Conservation (phyloP, 139 green algal genomes). For the Chlamydomonas schloesseri region DNA sequence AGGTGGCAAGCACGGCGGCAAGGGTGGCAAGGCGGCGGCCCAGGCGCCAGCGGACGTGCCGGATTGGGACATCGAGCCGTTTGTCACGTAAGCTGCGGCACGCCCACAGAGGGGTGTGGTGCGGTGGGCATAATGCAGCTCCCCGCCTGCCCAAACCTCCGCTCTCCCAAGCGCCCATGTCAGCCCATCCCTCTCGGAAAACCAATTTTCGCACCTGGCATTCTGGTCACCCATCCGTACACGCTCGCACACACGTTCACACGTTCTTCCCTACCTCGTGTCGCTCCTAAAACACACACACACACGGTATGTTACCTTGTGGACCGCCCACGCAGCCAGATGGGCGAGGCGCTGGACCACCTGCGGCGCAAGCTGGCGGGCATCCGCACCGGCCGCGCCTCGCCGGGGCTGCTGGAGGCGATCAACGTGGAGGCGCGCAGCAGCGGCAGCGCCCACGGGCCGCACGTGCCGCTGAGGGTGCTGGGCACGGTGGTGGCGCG, state of each 20-base stretch:
- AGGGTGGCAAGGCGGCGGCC: neutral
- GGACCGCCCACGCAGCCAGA: slow-evolving; percentile 62
- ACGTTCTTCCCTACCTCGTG: too few species aligned
- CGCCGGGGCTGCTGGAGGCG: slow-evolving; percentile 84
- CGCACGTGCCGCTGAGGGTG: slow-evolving; percentile 70
- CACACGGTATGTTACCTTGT: too few species aligned
- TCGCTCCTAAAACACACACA: too few species aligned
- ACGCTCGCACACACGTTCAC: too few species aligned
- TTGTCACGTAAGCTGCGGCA: slow-evolving; percentile 28
- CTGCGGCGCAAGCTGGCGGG: slow-evolving; percentile 72
- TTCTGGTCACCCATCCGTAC: too few species aligned
- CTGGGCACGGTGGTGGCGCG: slow-evolving; percentile 76
- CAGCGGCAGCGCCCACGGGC: slow-evolving; percentile 64
- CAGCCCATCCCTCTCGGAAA: too few species aligned
- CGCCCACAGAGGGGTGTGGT: too few species aligned
- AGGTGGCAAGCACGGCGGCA: neutral
- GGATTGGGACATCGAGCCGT: slow-evolving; percentile 29
- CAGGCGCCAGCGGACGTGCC: neutral
- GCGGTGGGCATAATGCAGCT: too few species aligned
- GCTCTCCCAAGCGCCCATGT: too few species aligned
- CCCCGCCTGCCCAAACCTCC: too few species aligned
- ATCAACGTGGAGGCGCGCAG: slow-evolving; percentile 62
- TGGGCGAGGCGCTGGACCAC: slow-evolving; percentile 68
- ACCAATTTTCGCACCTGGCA: too few species aligned
- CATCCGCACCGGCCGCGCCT: slow-evolving; percentile 77